These are phyloP conservation scores for Lactarius evosmus DNA, from an alignment of 768 basidiomycete genomes.

Conservation along the genomic window DNA sequence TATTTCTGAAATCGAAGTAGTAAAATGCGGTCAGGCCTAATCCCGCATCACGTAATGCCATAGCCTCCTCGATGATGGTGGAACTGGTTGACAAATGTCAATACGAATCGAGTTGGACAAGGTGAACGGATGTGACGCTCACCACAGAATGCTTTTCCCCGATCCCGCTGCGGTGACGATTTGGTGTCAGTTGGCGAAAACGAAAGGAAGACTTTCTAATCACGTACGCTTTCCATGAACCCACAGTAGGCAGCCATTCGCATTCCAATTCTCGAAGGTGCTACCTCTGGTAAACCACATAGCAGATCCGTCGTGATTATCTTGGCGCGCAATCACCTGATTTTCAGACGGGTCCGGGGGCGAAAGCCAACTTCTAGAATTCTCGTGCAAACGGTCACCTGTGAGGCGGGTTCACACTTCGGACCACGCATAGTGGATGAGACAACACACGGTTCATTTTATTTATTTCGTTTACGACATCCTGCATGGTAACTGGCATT, in stretches of 20 bases:
- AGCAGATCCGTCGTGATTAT: not conserved
- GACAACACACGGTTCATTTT: slow-evolving; percentile 4
- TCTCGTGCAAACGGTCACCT: not conserved
- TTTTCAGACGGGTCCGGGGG: slow-evolving; percentile 11
- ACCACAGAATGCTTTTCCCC: slow-evolving; percentile 11
- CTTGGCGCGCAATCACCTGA: not conserved
- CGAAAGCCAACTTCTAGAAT: not conserved
- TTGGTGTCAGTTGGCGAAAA: not conserved
- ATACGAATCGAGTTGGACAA: not conserved
- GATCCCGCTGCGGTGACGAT: not conserved
- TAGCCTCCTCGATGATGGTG: not conserved
- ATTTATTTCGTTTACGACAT: not conserved
- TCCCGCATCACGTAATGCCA: not conserved
- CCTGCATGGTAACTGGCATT: not conserved
- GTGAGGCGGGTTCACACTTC: not conserved
- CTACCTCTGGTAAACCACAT: not conserved
- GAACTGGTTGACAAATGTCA: not conserved
- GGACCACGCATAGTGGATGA: not conserved
- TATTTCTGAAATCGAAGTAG: slow-evolving; percentile 7
- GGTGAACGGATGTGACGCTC: not conserved
- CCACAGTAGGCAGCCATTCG: not conserved
- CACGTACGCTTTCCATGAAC: slow-evolving; percentile 9
- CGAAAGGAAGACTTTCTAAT: not conserved
- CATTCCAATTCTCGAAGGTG: slow-evolving; percentile 3
- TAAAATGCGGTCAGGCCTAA: not conserved